A percentile compares a stretch with the other conserved stretches of the same genome.
Conservation (phyloP, 1,284 basidiomycete species). For the Puccinia coronata region DNA sequence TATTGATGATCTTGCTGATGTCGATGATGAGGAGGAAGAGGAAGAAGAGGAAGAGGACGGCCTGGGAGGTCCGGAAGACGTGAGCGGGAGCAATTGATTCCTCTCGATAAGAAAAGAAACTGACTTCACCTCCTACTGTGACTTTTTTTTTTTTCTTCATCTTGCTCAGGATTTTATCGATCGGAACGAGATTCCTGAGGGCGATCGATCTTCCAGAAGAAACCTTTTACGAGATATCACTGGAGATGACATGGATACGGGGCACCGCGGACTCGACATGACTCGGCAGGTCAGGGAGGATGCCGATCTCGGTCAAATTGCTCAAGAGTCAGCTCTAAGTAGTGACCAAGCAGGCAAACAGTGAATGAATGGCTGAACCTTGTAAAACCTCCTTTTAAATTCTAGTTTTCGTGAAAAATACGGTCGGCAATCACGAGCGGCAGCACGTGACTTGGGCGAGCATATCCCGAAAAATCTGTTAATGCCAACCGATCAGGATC, state of each 20-base stretch:
- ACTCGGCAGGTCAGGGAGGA: slow-evolving; percentile 50
- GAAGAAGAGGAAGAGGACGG: slow-evolving; percentile 52
- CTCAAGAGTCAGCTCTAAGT: slow-evolving; percentile 46
- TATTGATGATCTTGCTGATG: slow-evolving; percentile 53
- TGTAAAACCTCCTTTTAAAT: slow-evolving; percentile 70
- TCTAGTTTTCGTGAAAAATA: slow-evolving; percentile 82
- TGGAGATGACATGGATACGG: slow-evolving; percentile 46
- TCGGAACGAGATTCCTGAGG: slow-evolving; percentile 40
- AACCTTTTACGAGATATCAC: slow-evolving; percentile 39
- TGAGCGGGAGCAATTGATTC: slow-evolving; percentile 3
- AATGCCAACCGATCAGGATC: slow-evolving; percentile 95
- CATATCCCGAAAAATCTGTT: slow-evolving; percentile 90
- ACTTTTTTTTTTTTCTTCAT: not conserved
- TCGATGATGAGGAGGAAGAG: slow-evolving; percentile 52
- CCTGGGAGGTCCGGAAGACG: slow-evolving; percentile 48
- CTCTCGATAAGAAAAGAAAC: not conserved
- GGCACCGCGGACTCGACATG: slow-evolving; percentile 47
- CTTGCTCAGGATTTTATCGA: slow-evolving; percentile 45
- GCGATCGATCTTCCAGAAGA: slow-evolving; percentile 38
- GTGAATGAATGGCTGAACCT: slow-evolving; percentile 1
- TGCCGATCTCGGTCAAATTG: slow-evolving; percentile 48
- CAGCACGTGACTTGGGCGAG: slow-evolving; percentile 63
- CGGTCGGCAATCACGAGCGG: slow-evolving; percentile 60
- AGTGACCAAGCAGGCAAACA: not conserved
- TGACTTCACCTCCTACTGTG: not conserved